phyloP scores from a whole-genome alignment of 208 protist species.

The Acanthamoeba rhysodes region DNA sequence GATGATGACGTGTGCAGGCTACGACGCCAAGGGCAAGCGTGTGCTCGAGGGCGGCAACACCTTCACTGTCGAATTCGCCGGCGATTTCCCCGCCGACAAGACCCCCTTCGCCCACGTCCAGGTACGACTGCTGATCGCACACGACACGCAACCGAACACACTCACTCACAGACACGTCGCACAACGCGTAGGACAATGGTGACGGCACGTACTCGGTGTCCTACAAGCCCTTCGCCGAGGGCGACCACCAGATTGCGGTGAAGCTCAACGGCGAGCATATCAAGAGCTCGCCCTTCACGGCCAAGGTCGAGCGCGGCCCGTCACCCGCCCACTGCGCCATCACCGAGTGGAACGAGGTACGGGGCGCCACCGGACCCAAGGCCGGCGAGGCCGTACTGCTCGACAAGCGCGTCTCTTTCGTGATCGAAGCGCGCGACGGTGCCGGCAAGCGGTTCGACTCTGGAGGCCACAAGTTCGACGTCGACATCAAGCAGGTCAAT shows the following conservation, averaged over 20 bases:
- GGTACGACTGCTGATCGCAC: not conserved
- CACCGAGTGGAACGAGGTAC: conserved; percentile 38
- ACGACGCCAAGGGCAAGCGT: conserved; percentile 50
- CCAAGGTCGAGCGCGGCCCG: conserved; percentile 22
- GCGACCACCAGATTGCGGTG: conserved; percentile 54
- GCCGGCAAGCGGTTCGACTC: conserved; percentile 25
- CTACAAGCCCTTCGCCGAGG: conserved; percentile 54
- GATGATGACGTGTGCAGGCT: not conserved
- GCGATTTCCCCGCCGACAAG: conserved; percentile 60
- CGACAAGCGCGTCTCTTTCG: conserved; percentile 55
- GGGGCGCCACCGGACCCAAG: not conserved
- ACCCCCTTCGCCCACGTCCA: conserved; percentile 42
- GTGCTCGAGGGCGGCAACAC: conserved; percentile 70
- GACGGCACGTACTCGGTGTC: conserved; percentile 64
- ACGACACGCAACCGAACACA: not conserved
- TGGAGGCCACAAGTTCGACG: conserved; percentile 47
- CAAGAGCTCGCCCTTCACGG: conserved; percentile 60
- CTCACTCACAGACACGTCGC: not conserved
- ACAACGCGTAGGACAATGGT: conserved; percentile 37
- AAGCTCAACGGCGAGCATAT: conserved; percentile 67
- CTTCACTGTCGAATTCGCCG: conserved; percentile 58
- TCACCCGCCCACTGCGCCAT: conserved; percentile 34
- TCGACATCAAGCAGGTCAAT: conserved; percentile 39
- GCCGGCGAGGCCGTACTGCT: conserved; percentile 34
- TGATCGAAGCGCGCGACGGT: conserved; percentile 53